A percentile compares a stretch with the other conserved stretches of the same genome.
Conservation (phyloP, 352 stramenopile genomes). For the Phytopythium litorale region DNA sequence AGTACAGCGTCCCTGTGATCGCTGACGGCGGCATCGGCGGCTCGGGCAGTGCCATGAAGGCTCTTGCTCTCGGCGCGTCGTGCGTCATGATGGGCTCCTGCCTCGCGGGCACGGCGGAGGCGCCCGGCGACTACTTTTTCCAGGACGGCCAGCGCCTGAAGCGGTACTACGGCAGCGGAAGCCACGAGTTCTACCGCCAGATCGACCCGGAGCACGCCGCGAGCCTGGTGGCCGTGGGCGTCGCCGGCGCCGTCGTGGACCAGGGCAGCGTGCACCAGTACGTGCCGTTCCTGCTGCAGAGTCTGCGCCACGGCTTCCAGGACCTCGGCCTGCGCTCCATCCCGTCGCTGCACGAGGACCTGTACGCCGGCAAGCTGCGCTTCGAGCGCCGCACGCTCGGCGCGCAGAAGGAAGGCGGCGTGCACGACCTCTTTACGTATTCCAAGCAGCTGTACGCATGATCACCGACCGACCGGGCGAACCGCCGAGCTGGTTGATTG, state of each 20-base stretch:
- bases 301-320: constrained; percentile 96
- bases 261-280: constrained; percentile 97
- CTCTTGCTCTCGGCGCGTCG: constrained; percentile 93
- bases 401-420: constrained; percentile 96
- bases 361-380: constrained; percentile 74
- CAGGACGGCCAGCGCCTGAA: constrained; percentile 99
- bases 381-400: constrained; percentile 97
- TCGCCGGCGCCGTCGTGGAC: constrained; percentile 97
- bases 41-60: constrained; percentile 97
- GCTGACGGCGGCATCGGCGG: constrained; percentile 97
- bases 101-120: constrained; percentile 96
- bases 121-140: constrained; percentile 99
- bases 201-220: constrained; percentile 71
- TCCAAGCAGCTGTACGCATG: constrained; percentile 84
- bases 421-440: constrained; percentile 97
- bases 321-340: constrained; percentile 93
- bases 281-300: constrained; percentile 97
- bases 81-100: constrained; percentile 99
- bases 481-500: not conserved
- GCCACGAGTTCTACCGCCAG: constrained; percentile 85
- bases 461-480: not conserved
- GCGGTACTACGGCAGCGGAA: constrained; percentile 98
- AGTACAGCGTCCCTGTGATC: constrained; percentile 96
- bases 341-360: constrained; percentile 67
- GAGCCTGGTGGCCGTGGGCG: constrained; percentile 97